Evolutionary conservation across 768 basidiomycete species (phyloP).

Genomic region (Kockovaella imperatae): DNA sequence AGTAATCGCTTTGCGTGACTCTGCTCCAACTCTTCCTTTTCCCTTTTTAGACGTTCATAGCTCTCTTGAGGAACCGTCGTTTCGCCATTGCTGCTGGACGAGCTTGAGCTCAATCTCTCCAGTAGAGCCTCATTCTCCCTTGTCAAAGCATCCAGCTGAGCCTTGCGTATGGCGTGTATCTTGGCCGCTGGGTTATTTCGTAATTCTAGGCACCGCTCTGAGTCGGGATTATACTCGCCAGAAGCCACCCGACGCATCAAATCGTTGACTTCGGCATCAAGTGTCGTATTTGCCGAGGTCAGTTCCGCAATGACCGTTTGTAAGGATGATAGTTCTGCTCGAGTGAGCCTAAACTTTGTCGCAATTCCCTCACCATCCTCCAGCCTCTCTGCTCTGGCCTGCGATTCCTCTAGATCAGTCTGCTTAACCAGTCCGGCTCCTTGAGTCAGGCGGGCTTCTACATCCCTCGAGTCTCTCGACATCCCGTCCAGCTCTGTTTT

Average conservation of each 20-base stretch:
- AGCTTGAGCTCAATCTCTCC: constrained; percentile 54
- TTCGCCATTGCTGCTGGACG: constrained; percentile 8
- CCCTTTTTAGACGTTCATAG: constrained; percentile 62
- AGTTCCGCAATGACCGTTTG: constrained; percentile 30
- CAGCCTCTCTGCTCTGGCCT: constrained; percentile 8
- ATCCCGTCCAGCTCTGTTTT: constrained; percentile 24
- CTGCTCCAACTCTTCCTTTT: constrained; percentile 62
- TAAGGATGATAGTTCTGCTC: constrained; percentile 21
- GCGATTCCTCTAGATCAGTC: constrained; percentile 14
- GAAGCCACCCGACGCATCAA: constrained; percentile 39
- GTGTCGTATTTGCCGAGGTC: constrained; percentile 32
- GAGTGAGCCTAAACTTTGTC: neutral
- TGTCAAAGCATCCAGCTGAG: constrained; percentile 65
- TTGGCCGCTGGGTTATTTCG: constrained; percentile 73
- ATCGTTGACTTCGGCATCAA: constrained; percentile 38
- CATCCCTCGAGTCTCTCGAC: constrained; percentile 29
- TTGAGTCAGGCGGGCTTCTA: constrained; percentile 27
- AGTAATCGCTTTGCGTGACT: constrained; percentile 71
- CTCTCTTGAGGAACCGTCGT: constrained; percentile 68
- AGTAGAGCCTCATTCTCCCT: constrained; percentile 78
- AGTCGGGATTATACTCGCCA: constrained; percentile 40
- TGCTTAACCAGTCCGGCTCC: constrained; percentile 32
- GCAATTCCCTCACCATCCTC: constrained; percentile 19
- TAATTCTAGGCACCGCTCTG: constrained; percentile 47
- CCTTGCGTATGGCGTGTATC: constrained; percentile 68